phyloP scores from a whole-genome alignment of 768 basidiomycete genomes.

The Baorangia bicolor region DNA sequence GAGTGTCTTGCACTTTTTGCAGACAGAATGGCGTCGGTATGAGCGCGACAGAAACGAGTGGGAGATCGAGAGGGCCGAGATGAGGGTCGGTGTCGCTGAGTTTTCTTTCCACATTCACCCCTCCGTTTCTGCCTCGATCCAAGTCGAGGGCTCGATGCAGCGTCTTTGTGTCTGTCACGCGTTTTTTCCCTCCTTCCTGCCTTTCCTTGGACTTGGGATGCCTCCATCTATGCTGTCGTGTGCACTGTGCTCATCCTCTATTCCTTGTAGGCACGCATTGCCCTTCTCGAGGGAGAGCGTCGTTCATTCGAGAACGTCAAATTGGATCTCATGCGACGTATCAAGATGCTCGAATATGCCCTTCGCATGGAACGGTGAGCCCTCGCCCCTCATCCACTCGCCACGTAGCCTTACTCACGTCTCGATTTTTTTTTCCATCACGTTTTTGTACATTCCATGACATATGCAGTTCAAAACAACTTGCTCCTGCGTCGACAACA shows the following conservation, averaged over 20 bases:
- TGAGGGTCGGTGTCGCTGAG: conserved; percentile 70
- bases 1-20: conserved; percentile 93
- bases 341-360: conserved; percentile 99
- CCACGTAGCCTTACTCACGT: conserved; percentile 4
- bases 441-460: conserved; percentile 21
- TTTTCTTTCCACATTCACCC: conserved; percentile 3
- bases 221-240: not conserved
- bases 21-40: conserved; percentile 97
- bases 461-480: conserved; percentile 70
- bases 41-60: conserved; percentile 99
- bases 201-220: not conserved
- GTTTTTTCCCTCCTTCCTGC: not conserved
- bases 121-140: not conserved
- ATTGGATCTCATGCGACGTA: conserved; percentile 91
- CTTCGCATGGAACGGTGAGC: conserved; percentile 91
- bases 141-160: not conserved
- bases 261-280: conserved; percentile 80
- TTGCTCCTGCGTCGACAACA: conserved; percentile 52
- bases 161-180: not conserved
- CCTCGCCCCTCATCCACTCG: not conserved
- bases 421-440: conserved; percentile 31
- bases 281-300: conserved; percentile 94
- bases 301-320: conserved; percentile 97
- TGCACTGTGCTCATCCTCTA: conserved; percentile 15
- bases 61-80: conserved; percentile 99